Evolutionary conservation across 2,329 filamentous ascomycete species (phyloP), one percentile per base, ranked within the genome.

Genomic region (Huntiella abstrusa): DNA sequence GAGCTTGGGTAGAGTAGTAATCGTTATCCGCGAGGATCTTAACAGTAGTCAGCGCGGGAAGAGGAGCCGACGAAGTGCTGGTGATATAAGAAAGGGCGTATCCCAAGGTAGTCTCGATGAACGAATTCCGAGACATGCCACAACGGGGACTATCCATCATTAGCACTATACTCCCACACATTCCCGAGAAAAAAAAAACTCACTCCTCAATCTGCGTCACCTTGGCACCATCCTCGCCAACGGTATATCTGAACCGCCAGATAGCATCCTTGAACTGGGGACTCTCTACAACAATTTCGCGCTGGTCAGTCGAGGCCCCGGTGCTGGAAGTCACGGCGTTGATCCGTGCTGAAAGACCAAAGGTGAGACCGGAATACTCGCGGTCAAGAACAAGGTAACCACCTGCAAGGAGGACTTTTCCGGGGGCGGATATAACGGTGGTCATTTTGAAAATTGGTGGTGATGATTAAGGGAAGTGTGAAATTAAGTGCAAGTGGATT

Each of bases 381-480:
- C 83, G 77, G 65, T 96, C 88, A 40, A 98, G 77, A 16, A 95
- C 88, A 40, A 96, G 77, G 63, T 96, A 98, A 51, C 91, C 91
- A 52, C 91, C 91, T 3, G 88, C 85, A 46, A 96, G 73, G 53
- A 98, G 74, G 51, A 98, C 91, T 67, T 98, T 98, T 55, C 91
- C 91, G 13, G 91, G 91, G 16, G 91, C 88, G 52, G 91, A 96
- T 53, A 93, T 75, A 57, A 78, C 80, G 41, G 32, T 43, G 12
- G 41, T 34, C 22, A 28, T 28, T 28, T 28, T 28, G 22, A 28
- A 28, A 28, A 28, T 28, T 28, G 22, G 22, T 28, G 22, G 10
- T 28, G 22, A 28, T 28, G 22, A 4, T 2, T 28, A 10, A 28
- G 22, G 7, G 7, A 28, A 28, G 22, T 28, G 3, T 28, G 22